These are phyloP conservation scores for Polysphondylium violaceum DNA, from an alignment of 78 protist genomes.

Conservation along the genomic window DNA sequence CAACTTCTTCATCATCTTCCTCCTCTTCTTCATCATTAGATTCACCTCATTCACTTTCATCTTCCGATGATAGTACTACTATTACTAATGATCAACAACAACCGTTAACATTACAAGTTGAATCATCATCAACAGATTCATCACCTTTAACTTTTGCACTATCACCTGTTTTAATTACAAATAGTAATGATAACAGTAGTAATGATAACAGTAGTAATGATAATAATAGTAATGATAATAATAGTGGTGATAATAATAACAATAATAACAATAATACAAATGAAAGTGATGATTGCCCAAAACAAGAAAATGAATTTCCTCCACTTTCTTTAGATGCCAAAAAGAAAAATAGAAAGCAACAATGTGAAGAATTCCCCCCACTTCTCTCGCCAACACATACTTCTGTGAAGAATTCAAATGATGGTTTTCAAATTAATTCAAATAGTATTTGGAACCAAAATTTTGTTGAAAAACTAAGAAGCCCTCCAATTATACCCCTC, in stretches of 20 bases:
- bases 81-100: background rate
- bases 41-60: background rate
- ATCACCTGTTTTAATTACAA: background rate
- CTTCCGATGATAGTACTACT: background rate
- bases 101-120: too few relatives aligned
- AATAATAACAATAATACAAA: background rate
- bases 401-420: background rate
- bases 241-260: background rate
- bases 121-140: too few relatives aligned
- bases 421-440: background rate
- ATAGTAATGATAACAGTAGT: background rate
- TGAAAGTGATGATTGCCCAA: background rate
- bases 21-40: background rate
- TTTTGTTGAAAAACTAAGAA: constrained; percentile 16
- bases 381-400: background rate
- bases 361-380: background rate
- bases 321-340: constrained; percentile 5
- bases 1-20: background rate
- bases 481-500: background rate
- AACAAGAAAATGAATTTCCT: constrained; percentile 7
- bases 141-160: background rate
- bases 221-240: background rate
- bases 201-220: background rate
- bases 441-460: constrained; percentile 30
- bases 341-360: background rate